A percentile compares a stretch with the other conserved stretches of the same genome.
Evolutionary conservation across 2,329 filamentous ascomycete genomes (phyloP).

Genomic region (Zalaria sp.): DNA sequence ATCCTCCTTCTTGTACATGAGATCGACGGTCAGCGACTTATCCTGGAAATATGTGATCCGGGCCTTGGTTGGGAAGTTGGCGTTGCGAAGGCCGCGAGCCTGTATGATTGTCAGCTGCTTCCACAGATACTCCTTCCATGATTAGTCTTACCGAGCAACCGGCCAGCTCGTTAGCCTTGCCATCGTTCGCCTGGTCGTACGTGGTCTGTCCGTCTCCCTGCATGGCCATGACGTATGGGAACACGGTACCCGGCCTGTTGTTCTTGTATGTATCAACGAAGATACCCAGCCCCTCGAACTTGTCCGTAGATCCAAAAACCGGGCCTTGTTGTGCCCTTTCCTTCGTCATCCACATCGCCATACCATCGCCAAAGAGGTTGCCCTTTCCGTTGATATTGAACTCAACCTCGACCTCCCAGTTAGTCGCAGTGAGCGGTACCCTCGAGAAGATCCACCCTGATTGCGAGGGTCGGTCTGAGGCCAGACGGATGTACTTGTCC

Average conservation of each 20-base stretch:
- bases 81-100: conserved; percentile 75
- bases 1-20: conserved; percentile 85
- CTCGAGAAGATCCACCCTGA: conserved; percentile 88
- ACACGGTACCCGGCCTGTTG: conserved; percentile 86
- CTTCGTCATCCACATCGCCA: conserved; percentile 97
- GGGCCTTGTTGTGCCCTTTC: conserved; percentile 66
- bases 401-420: conserved; percentile 96
- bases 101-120: conserved; percentile 15
- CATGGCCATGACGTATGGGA: conserved; percentile 99
- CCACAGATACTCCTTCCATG: not conserved
- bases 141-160: conserved; percentile 60
- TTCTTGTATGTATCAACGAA: conserved; percentile 99
- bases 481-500: conserved; percentile 77
- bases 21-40: conserved; percentile 74
- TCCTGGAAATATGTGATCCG: conserved; percentile 94
- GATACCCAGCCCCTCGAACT: conserved; percentile 85
- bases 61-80: conserved; percentile 65
- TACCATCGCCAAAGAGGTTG: conserved; percentile 86
- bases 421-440: conserved; percentile 88
- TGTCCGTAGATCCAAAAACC: conserved; percentile 79
- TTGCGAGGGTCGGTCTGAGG: conserved; percentile 80
- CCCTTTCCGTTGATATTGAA: conserved; percentile 86
- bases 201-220: conserved; percentile 74
- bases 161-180: conserved; percentile 82
- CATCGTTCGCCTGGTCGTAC: conserved; percentile 91